phyloP scores from a whole-genome alignment of 2,329 filamentous ascomycete genomes.

The Lithohypha guttulata region DNA sequence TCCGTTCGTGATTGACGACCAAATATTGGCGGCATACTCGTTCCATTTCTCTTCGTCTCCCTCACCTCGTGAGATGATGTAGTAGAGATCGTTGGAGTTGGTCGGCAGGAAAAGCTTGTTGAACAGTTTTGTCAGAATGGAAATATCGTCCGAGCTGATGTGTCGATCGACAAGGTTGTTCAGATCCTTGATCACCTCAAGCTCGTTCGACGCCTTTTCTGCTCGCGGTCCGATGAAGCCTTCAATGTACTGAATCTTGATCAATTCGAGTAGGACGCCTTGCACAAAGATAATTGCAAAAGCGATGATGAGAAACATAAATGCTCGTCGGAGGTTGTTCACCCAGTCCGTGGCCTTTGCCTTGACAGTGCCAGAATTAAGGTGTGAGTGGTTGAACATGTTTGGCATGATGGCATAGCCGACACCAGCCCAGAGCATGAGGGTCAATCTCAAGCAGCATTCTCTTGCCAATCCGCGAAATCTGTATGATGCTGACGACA shows the following conservation, averaged over 20 bases:
- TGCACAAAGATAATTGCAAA: constrained; percentile 7
- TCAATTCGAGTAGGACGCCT: constrained; percentile 6
- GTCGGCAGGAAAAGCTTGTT: constrained; percentile 2
- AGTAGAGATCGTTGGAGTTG: constrained; percentile 2
- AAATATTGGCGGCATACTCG: constrained; percentile 5
- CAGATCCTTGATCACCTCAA: constrained; percentile 3
- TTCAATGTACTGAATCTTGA: constrained; percentile 4
- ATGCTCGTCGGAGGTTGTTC: background rate
- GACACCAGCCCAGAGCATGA: constrained; percentile 4
- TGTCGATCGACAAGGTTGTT: background rate
- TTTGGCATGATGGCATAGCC: background rate
- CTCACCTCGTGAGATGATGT: constrained; percentile 3
- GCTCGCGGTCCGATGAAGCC: constrained; percentile 9
- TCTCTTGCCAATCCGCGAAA: background rate
- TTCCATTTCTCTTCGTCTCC: constrained; percentile 1
- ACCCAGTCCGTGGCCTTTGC: constrained; percentile 4
- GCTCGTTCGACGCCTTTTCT: constrained; percentile 3
- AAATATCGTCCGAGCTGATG: background rate
- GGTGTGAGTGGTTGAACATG: constrained; percentile 1
- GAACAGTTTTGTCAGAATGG: background rate
- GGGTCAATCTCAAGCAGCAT: constrained; percentile 1
- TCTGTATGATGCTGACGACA: background rate
- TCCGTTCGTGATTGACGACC: background rate
- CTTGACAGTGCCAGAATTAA: background rate
- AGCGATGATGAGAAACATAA: constrained; percentile 8